phyloP scores from a whole-genome alignment of 805 yeast species.

The Debaryomyces castellii region DNA sequence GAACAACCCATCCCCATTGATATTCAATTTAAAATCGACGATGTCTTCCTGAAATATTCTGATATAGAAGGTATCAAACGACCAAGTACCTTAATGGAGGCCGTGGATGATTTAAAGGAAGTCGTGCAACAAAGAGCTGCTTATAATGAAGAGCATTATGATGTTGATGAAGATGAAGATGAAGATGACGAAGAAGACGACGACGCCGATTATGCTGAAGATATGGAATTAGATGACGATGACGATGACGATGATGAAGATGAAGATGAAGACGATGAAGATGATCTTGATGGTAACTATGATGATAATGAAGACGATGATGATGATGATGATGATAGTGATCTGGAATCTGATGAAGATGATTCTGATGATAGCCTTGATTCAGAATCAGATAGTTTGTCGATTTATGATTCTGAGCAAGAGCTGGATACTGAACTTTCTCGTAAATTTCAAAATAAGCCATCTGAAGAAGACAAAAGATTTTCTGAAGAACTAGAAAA shows the following conservation, averaged over 20 bases:
- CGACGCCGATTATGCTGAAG: constrained; percentile 6
- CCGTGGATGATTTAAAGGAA: constrained; percentile 39
- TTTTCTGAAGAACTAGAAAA: constrained; percentile 54
- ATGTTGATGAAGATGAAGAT: constrained; percentile 13
- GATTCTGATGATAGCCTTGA: constrained; percentile 15
- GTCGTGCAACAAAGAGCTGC: constrained; percentile 15
- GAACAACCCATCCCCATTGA: constrained; percentile 63
- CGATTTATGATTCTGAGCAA: constrained; percentile 13
- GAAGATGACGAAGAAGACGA: constrained; percentile 12
- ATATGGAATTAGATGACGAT: constrained; percentile 9
- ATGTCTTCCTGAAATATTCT: constrained; percentile 33
- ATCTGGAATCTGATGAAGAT: constrained; percentile 9
- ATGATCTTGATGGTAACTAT: constrained; percentile 28
- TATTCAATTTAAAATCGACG: constrained; percentile 50
- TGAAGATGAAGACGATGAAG: constrained; percentile 11
- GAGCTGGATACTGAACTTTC: background rate
- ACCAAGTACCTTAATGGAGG: constrained; percentile 39
- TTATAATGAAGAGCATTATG: constrained; percentile 11
- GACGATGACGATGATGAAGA: constrained; percentile 15
- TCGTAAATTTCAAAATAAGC: background rate
- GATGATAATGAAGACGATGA: constrained; percentile 23
- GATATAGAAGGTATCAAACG: constrained; percentile 33
- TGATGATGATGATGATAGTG: constrained; percentile 8
- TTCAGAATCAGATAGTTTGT: constrained; percentile 13
- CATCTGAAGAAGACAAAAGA: constrained; percentile 40